Evolutionary conservation across 2,329 filamentous ascomycete genomes (phyloP), one percentile per base, ranked within the genome.

Genomic region (Achaetomium macrosporum): DNA sequence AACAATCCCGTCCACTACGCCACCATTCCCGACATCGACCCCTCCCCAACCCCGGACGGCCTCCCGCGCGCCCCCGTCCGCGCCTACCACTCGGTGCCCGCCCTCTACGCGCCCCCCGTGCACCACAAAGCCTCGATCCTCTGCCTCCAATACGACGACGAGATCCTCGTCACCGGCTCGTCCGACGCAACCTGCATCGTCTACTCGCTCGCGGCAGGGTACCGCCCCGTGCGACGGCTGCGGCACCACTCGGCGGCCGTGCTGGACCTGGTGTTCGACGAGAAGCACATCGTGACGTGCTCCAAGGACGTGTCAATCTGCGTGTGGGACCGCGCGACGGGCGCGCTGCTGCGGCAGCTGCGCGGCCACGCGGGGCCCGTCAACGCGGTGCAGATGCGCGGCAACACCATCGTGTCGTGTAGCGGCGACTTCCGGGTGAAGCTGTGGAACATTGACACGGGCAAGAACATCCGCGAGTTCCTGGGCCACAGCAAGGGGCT

Each of bases 271-370:
- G 92, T 90, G 59, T 92, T 99, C 59, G 90, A 99, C 67, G 82
- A 90, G 59, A 85, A 86, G 62, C 87, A 95, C 70, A 96, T 99
- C 63, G 87, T 97, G 47, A 96, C 92, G 5, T 99, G 93, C 75
- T 96, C 90, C 67, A 99, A 99, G 71, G 93, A 99, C 70, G 84
- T 86, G 39, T 91, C 81, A 57, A 95, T 99, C 66, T 95, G 91
- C 65, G 84, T 99, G 20, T 97, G 92, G 92, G 88, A 96, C 65
- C 88, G 93, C 42, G 73, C 81, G 51, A 93, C 88, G 0, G 88
- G 90, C 35, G 73, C 74, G 10, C 76, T 95, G 43, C 71, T 95
- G 44, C 88, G 88, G 64, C 87, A 88, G 63, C 79, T 99, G 45
- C 80, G 82, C 35, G 93, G 92, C 8, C 93, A 99, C 69, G 78